A percentile compares a stretch with the other conserved stretches of the same genome.
These are phyloP conservation scores for Furcasterigmium furcatum DNA, from an alignment of 2,329 filamentous ascomycete genomes.

Conservation along the genomic window DNA sequence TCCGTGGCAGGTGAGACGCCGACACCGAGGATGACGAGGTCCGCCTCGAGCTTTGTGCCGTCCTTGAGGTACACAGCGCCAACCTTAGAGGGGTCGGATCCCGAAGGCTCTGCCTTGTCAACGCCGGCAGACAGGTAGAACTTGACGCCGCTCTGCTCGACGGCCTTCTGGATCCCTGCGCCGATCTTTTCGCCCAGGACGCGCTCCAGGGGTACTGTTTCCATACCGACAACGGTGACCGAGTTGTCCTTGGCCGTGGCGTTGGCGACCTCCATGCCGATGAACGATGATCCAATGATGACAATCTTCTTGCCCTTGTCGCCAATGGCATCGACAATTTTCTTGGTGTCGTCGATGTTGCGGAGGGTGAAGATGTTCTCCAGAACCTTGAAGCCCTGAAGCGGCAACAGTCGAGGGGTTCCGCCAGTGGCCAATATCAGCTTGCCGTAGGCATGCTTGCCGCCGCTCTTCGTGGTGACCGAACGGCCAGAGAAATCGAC, in stretches of 20 bases:
- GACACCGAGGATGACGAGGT: conserved; percentile 87
- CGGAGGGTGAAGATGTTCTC: conserved; percentile 85
- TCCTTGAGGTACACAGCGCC: conserved; percentile 82
- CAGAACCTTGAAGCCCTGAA: conserved; percentile 83
- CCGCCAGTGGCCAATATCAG: conserved; percentile 89
- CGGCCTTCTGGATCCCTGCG: conserved; percentile 69
- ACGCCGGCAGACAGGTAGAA: conserved; percentile 82
- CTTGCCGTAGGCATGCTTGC: conserved; percentile 76
- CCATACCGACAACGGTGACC: conserved; percentile 87
- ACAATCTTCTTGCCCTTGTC: conserved; percentile 89
- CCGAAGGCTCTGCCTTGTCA: conserved; percentile 75
- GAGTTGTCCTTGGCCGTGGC: conserved; percentile 75
- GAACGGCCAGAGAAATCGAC: conserved; percentile 75
- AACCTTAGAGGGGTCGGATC: conserved; percentile 65
- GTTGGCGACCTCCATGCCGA: conserved; percentile 96
- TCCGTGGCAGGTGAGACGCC: conserved; percentile 84
- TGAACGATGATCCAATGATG: conserved; percentile 89
- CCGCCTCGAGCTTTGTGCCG: conserved; percentile 78
- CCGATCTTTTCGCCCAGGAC: conserved; percentile 83
- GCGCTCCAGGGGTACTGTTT: conserved; percentile 77
- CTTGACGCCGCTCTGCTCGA: conserved; percentile 85
- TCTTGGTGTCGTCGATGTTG: conserved; percentile 70
- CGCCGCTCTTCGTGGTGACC: conserved; percentile 72
- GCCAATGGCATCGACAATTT: conserved; percentile 76
- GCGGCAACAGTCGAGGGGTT: conserved; percentile 68